These are phyloP conservation scores for Venturia aucupariae DNA, from an alignment of 2,329 filamentous ascomycete species.

Conservation along the genomic window DNA sequence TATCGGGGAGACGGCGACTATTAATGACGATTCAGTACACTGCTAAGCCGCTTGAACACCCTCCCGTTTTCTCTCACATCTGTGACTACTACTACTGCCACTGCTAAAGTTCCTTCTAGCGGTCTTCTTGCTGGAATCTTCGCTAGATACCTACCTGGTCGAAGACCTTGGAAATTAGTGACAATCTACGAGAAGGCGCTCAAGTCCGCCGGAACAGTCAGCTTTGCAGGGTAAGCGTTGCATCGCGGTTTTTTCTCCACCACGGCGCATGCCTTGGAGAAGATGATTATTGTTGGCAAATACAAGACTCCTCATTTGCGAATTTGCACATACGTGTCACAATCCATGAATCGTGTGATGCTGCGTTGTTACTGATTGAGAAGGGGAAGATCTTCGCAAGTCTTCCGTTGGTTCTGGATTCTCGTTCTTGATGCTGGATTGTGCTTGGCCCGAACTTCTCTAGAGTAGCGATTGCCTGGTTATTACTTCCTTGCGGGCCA, in stretches of 20 bases:
- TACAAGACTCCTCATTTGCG: neutral
- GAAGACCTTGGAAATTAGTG: too few species aligned
- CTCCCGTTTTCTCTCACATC: too few species aligned
- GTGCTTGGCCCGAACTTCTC: too few species aligned
- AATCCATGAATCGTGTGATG: too few species aligned
- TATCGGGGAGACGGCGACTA: neutral
- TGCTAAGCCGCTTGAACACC: neutral
- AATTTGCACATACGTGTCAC: too few species aligned
- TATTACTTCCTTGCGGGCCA: neutral
- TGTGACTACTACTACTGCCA: too few species aligned
- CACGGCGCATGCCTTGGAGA: neutral
- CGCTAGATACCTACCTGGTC: neutral
- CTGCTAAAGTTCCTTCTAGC: neutral
- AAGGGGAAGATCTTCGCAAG: neutral
- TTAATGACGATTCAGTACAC: neutral
- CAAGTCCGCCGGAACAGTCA: neutral
- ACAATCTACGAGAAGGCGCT: too few species aligned
- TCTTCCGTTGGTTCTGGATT: neutral
- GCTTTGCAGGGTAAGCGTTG: neutral
- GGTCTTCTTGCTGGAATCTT: neutral
- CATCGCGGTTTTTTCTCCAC: neutral
- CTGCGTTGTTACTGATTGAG: too few species aligned
- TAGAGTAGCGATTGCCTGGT: too few species aligned
- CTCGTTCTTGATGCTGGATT: neutral
- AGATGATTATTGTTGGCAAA: neutral